A percentile compares a stretch with the other conserved stretches of the same genome.
Conservation (phyloP, 129 eudicot genomes). For the Smallanthus sonchifolius region DNA sequence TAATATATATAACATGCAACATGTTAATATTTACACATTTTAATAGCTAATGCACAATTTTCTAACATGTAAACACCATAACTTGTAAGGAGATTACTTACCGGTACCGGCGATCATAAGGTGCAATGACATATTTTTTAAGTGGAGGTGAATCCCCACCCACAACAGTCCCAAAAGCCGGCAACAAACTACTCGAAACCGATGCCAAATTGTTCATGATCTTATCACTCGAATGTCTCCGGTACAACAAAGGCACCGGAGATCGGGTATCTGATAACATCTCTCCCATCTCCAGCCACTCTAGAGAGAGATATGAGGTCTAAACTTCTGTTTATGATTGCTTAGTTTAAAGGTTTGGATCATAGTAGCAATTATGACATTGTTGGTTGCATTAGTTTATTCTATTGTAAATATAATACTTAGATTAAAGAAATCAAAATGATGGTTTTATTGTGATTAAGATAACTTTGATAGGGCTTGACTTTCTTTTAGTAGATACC, state of each 20-base stretch:
- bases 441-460: background rate
- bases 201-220: constrained; percentile 53
- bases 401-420: constrained; percentile 5
- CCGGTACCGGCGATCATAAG: constrained; percentile 82
- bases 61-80: background rate
- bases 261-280: constrained; percentile 34
- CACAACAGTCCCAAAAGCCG: constrained; percentile 78
- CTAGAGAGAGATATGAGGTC: constrained; percentile 17
- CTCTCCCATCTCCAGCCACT: constrained; percentile 9
- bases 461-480: constrained; percentile 6
- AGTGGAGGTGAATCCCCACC: constrained; percentile 47
- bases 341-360: background rate
- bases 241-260: constrained; percentile 47
- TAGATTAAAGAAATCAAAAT: constrained; percentile 6
- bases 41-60: background rate
- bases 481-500: constrained; percentile 11
- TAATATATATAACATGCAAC: background rate
- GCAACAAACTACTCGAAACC: constrained; percentile 73
- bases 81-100: constrained; percentile 14
- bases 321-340: background rate
- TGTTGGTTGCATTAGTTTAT: background rate
- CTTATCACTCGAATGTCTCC: constrained; percentile 54
- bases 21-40: background rate
- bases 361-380: constrained; percentile 5
- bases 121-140: constrained; percentile 60